Percentiles rank a stretch among this genome's conserved stretches.
Evolutionary conservation across 2,329 filamentous ascomycete species (phyloP).

Genomic region (Davidsoniella australis): DNA sequence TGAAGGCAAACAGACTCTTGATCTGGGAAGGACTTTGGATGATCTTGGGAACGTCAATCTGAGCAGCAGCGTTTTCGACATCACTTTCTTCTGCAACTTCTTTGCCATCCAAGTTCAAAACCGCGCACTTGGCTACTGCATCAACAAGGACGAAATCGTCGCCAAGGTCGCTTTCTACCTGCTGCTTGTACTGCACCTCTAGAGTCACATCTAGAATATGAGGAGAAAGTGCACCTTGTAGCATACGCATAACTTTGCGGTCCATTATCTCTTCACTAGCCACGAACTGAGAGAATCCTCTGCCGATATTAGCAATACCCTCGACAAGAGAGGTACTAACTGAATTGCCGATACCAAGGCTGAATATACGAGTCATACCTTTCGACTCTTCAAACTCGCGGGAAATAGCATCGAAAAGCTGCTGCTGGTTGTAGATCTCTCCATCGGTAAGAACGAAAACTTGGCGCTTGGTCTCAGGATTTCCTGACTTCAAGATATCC

Average conservation of each 20-base stretch:
- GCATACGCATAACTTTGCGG: conserved; percentile 53
- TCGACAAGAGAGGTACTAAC: conserved; percentile 37
- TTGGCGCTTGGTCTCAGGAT: conserved; percentile 31
- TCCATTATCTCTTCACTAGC: conserved; percentile 47
- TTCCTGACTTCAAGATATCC: conserved; percentile 25
- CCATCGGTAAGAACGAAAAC: conserved; percentile 41
- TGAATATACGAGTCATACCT: conserved; percentile 33
- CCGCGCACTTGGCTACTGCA: conserved; percentile 32
- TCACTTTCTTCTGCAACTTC: not conserved
- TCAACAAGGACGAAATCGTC: conserved; percentile 43
- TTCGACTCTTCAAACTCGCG: conserved; percentile 23
- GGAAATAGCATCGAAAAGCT: conserved; percentile 29
- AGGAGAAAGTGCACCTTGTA: conserved; percentile 51
- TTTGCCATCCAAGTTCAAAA: conserved; percentile 18
- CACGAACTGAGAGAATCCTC: conserved; percentile 45
- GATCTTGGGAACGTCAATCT: conserved; percentile 33
- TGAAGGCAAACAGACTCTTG: conserved; percentile 50
- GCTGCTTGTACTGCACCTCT: conserved; percentile 38
- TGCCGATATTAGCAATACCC: conserved; percentile 35
- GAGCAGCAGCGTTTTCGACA: conserved; percentile 25
- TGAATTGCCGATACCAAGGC: conserved; percentile 33
- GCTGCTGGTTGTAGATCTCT: conserved; percentile 30
- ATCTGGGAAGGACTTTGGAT: conserved; percentile 49
- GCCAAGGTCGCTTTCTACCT: not conserved
- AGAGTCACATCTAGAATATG: conserved; percentile 48